Percentiles rank a stretch among this genome's conserved stretches.
Conservation (phyloP, 805 yeast species). For the Kodamaea kaohsiungensis region DNA sequence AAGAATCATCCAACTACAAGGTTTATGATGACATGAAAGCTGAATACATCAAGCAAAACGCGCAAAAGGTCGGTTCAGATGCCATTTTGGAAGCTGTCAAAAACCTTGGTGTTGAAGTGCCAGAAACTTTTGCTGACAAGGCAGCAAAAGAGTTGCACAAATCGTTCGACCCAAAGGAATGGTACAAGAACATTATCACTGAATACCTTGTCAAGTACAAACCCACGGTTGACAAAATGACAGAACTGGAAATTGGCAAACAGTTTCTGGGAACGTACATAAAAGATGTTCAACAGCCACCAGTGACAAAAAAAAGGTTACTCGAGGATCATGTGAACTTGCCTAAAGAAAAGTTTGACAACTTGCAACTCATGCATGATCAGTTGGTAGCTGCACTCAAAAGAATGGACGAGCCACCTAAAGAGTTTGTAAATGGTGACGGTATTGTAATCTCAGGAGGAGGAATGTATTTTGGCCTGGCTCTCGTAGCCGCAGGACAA, state of each 20-base stretch:
- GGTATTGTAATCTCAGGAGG: conserved; percentile 40
- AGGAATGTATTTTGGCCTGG: conserved; percentile 26
- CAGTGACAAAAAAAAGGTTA: conserved; percentile 15
- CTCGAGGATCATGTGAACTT: conserved; percentile 15
- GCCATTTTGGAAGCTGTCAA: conserved; percentile 17
- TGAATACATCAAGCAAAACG: conserved; percentile 13
- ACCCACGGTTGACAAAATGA: conserved; percentile 15
- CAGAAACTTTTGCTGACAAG: conserved; percentile 11
- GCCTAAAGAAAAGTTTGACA: conserved; percentile 18
- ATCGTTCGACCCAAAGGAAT: conserved; percentile 10
- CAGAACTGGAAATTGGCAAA: conserved; percentile 18
- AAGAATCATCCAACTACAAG: conserved; percentile 13
- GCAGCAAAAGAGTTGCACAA: conserved; percentile 10
- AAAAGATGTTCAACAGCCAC: conserved; percentile 14
- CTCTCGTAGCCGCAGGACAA: conserved; percentile 31
- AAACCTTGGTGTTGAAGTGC: conserved; percentile 8
- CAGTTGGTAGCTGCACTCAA: conserved; percentile 26
- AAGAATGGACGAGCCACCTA: conserved; percentile 25
- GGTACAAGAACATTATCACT: conserved; percentile 14
- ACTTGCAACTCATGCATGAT: conserved; percentile 28
- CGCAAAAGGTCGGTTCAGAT: conserved; percentile 10
- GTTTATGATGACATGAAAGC: conserved; percentile 16
- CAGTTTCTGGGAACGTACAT: conserved; percentile 12
- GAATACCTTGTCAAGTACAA: conserved; percentile 14
- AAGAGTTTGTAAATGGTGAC: conserved; percentile 26